phyloP scores from a whole-genome alignment of 2,329 filamentous ascomycete genomes.

The Fusarium anguioides region DNA sequence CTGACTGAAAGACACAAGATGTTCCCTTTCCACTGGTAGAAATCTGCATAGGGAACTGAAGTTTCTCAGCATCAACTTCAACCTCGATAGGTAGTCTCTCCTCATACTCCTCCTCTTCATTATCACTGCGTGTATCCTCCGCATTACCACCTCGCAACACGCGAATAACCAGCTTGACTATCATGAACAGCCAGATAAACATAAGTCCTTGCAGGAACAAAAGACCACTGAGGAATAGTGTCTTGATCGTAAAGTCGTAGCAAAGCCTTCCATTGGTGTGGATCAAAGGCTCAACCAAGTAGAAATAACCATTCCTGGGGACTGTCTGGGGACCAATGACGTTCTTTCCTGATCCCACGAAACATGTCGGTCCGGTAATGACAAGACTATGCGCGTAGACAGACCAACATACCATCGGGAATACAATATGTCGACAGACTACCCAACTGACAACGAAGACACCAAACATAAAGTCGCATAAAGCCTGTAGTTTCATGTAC shows the following conservation, averaged over 20 bases:
- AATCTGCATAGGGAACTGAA: constrained; percentile 60
- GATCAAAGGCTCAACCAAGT: constrained; percentile 79
- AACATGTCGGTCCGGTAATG: constrained; percentile 71
- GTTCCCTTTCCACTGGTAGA: constrained; percentile 61
- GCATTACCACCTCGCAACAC: constrained; percentile 83
- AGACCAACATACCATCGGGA: constrained; percentile 83
- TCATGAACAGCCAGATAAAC: constrained; percentile 89
- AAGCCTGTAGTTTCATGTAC: constrained; percentile 78
- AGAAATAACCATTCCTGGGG: constrained; percentile 60
- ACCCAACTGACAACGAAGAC: constrained; percentile 92
- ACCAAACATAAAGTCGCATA: constrained; percentile 86
- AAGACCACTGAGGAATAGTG: constrained; percentile 81
- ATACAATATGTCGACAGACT: constrained; percentile 82
- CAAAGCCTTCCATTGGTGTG: constrained; percentile 79
- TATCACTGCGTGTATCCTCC: constrained; percentile 88
- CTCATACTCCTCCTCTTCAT: constrained; percentile 62
- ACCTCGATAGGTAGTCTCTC: constrained; percentile 70
- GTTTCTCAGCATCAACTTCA: constrained; percentile 77
- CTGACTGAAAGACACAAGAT: constrained; percentile 63
- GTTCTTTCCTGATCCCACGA: constrained; percentile 65
- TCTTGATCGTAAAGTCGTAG: constrained; percentile 79
- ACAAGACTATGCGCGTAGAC: constrained; percentile 31
- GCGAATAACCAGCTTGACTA: constrained; percentile 63
- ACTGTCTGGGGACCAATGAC: constrained; percentile 63
- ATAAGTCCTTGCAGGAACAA: constrained; percentile 82